phyloP scores from a whole-genome alignment of 768 basidiomycete species.

The Panaeolus papilionaceus region DNA sequence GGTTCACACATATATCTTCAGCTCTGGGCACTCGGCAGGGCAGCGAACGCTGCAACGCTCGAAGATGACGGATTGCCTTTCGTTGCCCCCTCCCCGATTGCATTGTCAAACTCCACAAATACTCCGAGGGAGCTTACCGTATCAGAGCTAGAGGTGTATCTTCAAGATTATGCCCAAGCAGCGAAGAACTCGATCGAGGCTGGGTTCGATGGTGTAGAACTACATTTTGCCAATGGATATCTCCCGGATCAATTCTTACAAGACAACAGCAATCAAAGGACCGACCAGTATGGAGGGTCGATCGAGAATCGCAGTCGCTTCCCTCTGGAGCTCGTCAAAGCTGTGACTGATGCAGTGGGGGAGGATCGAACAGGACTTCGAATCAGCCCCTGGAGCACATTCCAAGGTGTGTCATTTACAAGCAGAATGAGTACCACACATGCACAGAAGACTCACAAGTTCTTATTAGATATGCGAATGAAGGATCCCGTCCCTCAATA shows the following conservation, averaged over 20 bases:
- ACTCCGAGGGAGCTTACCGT: slow-evolving; percentile 24
- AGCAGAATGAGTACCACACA: not conserved
- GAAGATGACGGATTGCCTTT: not conserved
- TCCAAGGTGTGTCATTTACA: not conserved
- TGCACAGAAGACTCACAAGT: not conserved
- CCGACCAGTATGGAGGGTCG: slow-evolving; percentile 73
- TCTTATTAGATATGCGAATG: not conserved
- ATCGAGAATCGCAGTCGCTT: slow-evolving; percentile 67
- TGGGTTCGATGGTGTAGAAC: slow-evolving; percentile 71
- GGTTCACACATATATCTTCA: slow-evolving; percentile 50
- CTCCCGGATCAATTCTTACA: slow-evolving; percentile 70
- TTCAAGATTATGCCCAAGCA: slow-evolving; percentile 23
- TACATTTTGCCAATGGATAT: slow-evolving; percentile 54
- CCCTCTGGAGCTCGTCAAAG: slow-evolving; percentile 54
- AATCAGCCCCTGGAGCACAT: slow-evolving; percentile 8
- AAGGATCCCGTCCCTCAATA: not conserved
- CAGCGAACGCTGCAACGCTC: not conserved
- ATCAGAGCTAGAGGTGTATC: slow-evolving; percentile 23
- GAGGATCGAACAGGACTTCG: slow-evolving; percentile 54
- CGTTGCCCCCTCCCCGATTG: not conserved
- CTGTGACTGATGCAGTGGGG: slow-evolving; percentile 54
- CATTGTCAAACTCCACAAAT: not conserved
- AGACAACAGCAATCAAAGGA: slow-evolving; percentile 58
- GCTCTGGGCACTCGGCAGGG: slow-evolving; percentile 45
- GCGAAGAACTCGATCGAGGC: slow-evolving; percentile 40